These are phyloP conservation scores for Candolleomyces efflorescens DNA, from an alignment of 768 basidiomycete genomes.

Conservation along the genomic window DNA sequence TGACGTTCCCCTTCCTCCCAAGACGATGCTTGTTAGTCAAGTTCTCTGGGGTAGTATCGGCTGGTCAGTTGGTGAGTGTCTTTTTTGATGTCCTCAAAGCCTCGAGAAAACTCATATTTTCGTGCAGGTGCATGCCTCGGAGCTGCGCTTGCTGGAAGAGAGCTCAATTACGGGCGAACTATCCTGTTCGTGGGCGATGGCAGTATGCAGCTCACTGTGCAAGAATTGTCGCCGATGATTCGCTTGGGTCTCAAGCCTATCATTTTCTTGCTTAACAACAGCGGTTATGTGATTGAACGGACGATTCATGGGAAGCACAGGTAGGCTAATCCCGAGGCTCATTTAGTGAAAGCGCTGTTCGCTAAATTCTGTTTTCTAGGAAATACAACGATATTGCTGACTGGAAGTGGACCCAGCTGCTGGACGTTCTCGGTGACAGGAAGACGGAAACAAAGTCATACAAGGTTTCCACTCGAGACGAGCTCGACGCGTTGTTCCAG, in stretches of 20 bases:
- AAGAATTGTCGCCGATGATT: slow-evolving; percentile 85
- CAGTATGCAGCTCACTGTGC: slow-evolving; percentile 75
- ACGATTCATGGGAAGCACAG: slow-evolving; percentile 62
- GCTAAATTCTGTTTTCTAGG: slow-evolving; percentile 17
- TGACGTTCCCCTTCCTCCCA: slow-evolving; percentile 74
- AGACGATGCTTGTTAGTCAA: slow-evolving; percentile 63
- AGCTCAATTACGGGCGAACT: slow-evolving; percentile 56
- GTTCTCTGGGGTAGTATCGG: slow-evolving; percentile 93
- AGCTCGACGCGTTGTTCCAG: slow-evolving; percentile 65
- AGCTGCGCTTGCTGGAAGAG: slow-evolving; percentile 74
- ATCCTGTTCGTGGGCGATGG: slow-evolving; percentile 88
- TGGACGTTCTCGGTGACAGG: slow-evolving; percentile 55
- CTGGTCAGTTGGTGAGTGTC: slow-evolving; percentile 66
- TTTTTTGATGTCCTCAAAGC: background rate
- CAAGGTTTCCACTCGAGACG: slow-evolving; percentile 60
- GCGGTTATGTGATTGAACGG: slow-evolving; percentile 86
- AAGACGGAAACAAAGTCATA: slow-evolving; percentile 53
- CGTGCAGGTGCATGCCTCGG: slow-evolving; percentile 54
- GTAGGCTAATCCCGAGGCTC: slow-evolving; percentile 20
- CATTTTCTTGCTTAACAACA: slow-evolving; percentile 79
- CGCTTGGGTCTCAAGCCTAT: slow-evolving; percentile 70
- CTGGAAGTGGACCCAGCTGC: slow-evolving; percentile 71
- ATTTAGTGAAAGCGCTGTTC: background rate
- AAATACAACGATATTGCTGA: slow-evolving; percentile 84
- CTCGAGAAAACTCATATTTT: background rate